Base-by-base conservation (phyloP, 2,329 filamentous ascomycete genomes). In the Exophiala sideris region DNA sequence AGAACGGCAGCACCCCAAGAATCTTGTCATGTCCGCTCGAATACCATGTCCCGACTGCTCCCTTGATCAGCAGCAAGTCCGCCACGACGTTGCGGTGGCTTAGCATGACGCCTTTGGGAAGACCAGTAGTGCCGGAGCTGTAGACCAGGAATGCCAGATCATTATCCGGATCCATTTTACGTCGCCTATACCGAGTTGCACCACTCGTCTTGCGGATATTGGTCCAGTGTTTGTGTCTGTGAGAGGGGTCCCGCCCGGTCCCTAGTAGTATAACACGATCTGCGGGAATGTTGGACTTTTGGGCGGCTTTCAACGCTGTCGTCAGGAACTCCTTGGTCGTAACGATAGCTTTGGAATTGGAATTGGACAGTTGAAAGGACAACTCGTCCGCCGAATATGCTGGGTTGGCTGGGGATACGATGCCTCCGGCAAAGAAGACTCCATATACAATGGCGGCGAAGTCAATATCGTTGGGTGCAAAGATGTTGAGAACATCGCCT, bases 21-120 rank as follows among this genome's bases (percentile, higher is more conserved):
- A 94, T 76, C 56, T 81, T 83, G 67, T 96, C 91, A 0, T 84
- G 79, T 48, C 83, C 77, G 8, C 83, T 83, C 12, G 50, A 47
- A 51, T 79, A 73, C 41, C 79, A 76, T 2, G 67, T 57, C 0
- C 78, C 74, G 0, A 80, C 80, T 36, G 83, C 73, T 50, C 74
- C 73, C 45, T 78, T 68, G 29, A 79, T 67, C 71, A 88, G 84
- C 29, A 81, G 63, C 5, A 84, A 67, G 69, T 96, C 95, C 54
- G 89, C 75, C 8, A 95, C 81, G 54, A 96, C 84, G 68, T 96
- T 96, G 58, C 75, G 71, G 71, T 97, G 92, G 10, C 83, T 87
- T 33, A 96, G 77, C 82, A 90, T 89, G 12, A 96, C 92, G 10
- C 91, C 92, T 71, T 97, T 97, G 0, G 92, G 91, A 45, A 91